Percentiles rank a stretch among this genome's conserved stretches.
Conservation (phyloP, 192 early-diverging fungal species). For the Linnemannia hyalina region DNA sequence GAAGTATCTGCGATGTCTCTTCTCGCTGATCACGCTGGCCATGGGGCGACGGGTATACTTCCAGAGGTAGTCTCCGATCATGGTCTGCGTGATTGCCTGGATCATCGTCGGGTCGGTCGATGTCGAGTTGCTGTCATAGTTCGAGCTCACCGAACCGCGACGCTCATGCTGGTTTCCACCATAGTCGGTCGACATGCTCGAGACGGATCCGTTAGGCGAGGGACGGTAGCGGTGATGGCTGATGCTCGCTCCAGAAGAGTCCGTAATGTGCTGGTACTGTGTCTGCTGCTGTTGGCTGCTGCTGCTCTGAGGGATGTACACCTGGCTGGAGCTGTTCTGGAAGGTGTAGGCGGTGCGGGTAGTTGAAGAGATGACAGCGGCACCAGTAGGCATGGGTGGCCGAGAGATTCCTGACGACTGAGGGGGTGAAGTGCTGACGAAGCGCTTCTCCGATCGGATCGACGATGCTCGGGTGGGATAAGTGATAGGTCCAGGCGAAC, state of each 20-base stretch:
- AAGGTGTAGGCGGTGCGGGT: conserved; percentile 49
- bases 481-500: background rate
- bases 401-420: conserved; percentile 9
- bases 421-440: conserved; percentile 28
- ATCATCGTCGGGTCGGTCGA: conserved; percentile 74
- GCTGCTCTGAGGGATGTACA: conserved; percentile 24
- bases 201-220: conserved; percentile 48
- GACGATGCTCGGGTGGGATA: conserved; percentile 19
- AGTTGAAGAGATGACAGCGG: conserved; percentile 42
- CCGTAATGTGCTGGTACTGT: conserved; percentile 43
- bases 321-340: conserved; percentile 38
- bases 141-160: conserved; percentile 34
- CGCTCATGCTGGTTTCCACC: conserved; percentile 23
- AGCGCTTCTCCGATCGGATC: conserved; percentile 16
- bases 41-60: conserved; percentile 78
- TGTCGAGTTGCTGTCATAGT: conserved; percentile 28
- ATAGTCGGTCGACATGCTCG: conserved; percentile 52
- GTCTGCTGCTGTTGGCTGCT: conserved; percentile 9
- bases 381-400: conserved; percentile 25
- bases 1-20: conserved; percentile 79
- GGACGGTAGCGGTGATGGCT: conserved; percentile 35
- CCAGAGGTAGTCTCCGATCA: conserved; percentile 84
- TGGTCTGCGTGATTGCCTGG: conserved; percentile 78
- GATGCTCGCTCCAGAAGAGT: conserved; percentile 50
- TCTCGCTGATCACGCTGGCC: conserved; percentile 68